Base-by-base conservation (phyloP, 495 filamentous ascomycete species). In the Podospora appendiculata region DNA sequence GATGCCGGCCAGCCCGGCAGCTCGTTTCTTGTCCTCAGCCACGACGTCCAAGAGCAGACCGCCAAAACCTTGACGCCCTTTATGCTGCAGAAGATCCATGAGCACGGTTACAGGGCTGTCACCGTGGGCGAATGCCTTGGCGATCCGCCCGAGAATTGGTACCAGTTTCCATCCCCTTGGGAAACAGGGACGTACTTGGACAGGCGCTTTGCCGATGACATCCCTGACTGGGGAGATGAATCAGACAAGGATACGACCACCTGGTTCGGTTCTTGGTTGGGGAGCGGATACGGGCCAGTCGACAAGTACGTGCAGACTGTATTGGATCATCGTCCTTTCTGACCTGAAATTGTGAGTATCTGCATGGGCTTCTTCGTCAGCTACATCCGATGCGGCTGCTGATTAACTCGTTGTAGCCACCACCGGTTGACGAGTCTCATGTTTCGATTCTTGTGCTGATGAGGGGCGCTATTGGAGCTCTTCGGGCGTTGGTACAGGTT, bases 51-150 rank as follows among this genome's bases (percentile, higher is more conserved):
- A 19, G 17, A 57, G 48, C 44, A 66, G 41, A 75, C 72, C 1
- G 66, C 70, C 8, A 34, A 50, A 11, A 49, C 47, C 9, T 51
- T 75, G 39, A 58, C 61, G 6, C 50, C 35, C 0, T 60, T 53
- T 52, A 68, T 74, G 62, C 66, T 75, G 40, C 43, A 54, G 1
- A 47, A 48, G 38, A 58, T 60, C 8, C 36, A 45, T 25, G 16
- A 52, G 4, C 36, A 45, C 18, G 71, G 71, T 1, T 68, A 64
- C 54, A 50, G 43, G 39, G 59, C 66, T 32, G 79, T 82, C 18
- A 79, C 79, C 25, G 71, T 84, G 45, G 83, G 82, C 0, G 78
- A 84, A 55, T 86, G 82, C 59, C 57, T 86, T 42, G 74, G 70
- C 1, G 80, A 86, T 54, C 70, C 81, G 0, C 55, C 62, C 10